Conservation (phyloP, 139 green algal genomes). For the Trebouxia sp. region DNA sequence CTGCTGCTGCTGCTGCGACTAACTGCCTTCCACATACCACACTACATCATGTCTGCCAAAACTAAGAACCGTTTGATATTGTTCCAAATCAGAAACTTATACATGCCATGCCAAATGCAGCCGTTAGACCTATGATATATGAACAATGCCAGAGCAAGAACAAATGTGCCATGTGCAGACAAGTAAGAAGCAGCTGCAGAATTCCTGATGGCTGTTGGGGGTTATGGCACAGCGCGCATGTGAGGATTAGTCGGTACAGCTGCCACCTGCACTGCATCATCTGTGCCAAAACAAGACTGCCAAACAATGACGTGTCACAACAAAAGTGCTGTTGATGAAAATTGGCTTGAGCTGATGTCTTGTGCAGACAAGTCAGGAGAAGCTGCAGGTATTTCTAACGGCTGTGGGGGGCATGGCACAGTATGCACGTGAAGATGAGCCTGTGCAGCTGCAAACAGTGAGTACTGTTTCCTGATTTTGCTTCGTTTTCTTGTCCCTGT, state of each 20-base stretch:
- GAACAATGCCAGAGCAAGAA: too few species aligned
- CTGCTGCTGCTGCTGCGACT: background rate
- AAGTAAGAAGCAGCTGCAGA: background rate
- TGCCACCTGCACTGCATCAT: background rate
- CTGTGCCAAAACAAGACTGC: background rate
- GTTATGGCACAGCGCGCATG: background rate
- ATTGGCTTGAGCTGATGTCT: background rate
- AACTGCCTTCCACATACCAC: background rate
- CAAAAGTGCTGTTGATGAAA: background rate
- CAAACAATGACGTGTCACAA: background rate
- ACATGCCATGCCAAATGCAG: too few species aligned
- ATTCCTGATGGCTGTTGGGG: background rate
- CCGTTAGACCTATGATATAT: too few species aligned
- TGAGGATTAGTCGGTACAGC: background rate
- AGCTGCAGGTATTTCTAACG: background rate
- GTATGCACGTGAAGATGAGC: background rate
- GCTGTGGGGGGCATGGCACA: background rate
- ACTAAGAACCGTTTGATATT: too few species aligned
- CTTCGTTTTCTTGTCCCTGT: background rate
- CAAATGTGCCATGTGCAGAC: too few species aligned
- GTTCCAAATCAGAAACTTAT: too few species aligned
- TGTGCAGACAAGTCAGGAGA: constrained; percentile 2
- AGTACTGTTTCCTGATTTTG: background rate
- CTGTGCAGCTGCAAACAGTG: background rate
- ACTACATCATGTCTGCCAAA: background rate